phyloP scores from a whole-genome alignment of 2,329 filamentous ascomycete genomes.

The Fusarium poae region DNA sequence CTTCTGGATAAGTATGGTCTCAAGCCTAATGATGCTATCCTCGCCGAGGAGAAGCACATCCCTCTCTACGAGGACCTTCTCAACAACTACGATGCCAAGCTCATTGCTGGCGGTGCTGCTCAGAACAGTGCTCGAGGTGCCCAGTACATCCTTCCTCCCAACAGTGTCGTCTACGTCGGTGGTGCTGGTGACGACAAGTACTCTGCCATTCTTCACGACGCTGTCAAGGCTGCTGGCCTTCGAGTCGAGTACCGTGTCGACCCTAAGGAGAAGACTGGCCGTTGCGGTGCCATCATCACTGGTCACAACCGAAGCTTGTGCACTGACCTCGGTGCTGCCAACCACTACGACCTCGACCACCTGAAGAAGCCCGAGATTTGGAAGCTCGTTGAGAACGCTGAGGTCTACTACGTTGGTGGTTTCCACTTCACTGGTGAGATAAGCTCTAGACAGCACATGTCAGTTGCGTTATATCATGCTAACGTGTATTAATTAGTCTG shows the following conservation, averaged over 20 bases:
- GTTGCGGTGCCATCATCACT: slow-evolving; percentile 96
- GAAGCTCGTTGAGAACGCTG: slow-evolving; percentile 88
- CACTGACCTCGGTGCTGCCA: slow-evolving; percentile 95
- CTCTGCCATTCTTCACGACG: slow-evolving; percentile 86
- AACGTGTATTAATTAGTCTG: slow-evolving; percentile 70
- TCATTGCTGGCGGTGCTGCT: slow-evolving; percentile 95
- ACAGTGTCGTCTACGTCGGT: slow-evolving; percentile 93
- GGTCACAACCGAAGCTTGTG: slow-evolving; percentile 95
- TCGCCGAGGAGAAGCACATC: slow-evolving; percentile 92
- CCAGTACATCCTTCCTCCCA: slow-evolving; percentile 91
- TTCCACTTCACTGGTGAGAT: slow-evolving; percentile 85
- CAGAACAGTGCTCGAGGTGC: slow-evolving; percentile 98
- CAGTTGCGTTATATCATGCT: slow-evolving; percentile 14
- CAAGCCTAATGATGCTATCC: slow-evolving; percentile 97
- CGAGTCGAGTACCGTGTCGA: slow-evolving; percentile 96
- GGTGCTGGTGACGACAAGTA: slow-evolving; percentile 97
- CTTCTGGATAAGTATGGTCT: slow-evolving; percentile 93
- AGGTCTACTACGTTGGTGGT: slow-evolving; percentile 92
- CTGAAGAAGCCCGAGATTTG: slow-evolving; percentile 92
- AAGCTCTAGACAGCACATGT: neutral
- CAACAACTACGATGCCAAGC: slow-evolving; percentile 90
- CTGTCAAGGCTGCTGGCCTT: slow-evolving; percentile 88
- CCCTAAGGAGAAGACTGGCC: slow-evolving; percentile 84
- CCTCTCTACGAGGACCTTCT: slow-evolving; percentile 93
- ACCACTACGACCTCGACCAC: slow-evolving; percentile 96